Base-by-base conservation (phyloP, 2,329 filamentous ascomycete species). In the Colletotrichum sp. region DNA sequence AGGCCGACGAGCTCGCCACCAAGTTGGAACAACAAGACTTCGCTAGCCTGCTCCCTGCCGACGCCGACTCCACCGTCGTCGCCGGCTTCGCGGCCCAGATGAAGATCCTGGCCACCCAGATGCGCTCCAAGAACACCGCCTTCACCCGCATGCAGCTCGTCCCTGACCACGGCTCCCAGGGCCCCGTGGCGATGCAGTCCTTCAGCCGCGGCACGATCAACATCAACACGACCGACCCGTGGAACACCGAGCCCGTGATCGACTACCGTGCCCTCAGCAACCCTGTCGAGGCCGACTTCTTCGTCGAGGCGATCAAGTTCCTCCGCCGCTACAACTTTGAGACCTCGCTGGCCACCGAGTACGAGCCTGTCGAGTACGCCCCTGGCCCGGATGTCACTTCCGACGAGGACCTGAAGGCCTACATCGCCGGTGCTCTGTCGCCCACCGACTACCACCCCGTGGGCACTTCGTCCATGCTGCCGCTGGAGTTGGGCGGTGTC, bases 391-490 rank as follows among this genome's bases (percentile, higher is more conserved):
- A 78, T 15, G 78, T 83, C 15, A 81, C 81, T 62, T 79, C 78
- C 26, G 84, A 86, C 49, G 84, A 82, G 34, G 83, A 84, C 36
- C 57, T 87, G 24, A 80, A 75, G 72, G 69, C 69, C 5, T 81
- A 76, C 57, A 63, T 81, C 15, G 60, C 72, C 30, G 55, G 66
- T 4, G 70, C 77, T 26, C 44, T 81, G 28, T 78, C 76, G 28
- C 79, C 80, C 9, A 77, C 71, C 15, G 79, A 80, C 63, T 88
- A 85, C 77, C 89, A 91, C 79, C 85, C 87, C 1, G 80, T 84
- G 3, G 88, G 90, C 13, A 90, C 87, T 16, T 85, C 86, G 52
- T 85, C 87, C 16, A 90, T 90, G 88, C 81, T 88, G 76, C 87
- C 87, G 3, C 80, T 82, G 30, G 84, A 85, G 28, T 79, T 83